Conservation (phyloP, 495 filamentous ascomycete species). For the Pseudoneurospora amorphoporcata region DNA sequence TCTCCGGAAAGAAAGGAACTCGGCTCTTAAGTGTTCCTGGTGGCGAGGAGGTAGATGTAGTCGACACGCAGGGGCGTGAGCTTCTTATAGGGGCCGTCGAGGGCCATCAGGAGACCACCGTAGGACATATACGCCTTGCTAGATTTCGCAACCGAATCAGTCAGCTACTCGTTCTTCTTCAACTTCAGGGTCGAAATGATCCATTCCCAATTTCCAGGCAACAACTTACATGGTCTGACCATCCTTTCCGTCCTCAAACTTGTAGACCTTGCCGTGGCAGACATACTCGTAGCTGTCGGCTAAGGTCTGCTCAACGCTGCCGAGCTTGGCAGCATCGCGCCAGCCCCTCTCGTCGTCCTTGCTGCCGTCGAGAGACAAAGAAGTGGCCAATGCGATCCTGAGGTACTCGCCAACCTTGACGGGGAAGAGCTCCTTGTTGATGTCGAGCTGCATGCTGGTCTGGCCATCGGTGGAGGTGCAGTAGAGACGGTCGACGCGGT, state of each 20-base stretch:
- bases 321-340: slow-evolving; percentile 58
- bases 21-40: neutral
- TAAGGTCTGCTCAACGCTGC: slow-evolving; percentile 52
- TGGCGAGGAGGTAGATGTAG: slow-evolving; percentile 77
- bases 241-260: slow-evolving; percentile 78
- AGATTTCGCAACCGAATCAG: neutral
- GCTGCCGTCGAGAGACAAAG: slow-evolving; percentile 73
- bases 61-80: slow-evolving; percentile 83
- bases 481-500: slow-evolving; percentile 76
- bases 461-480: slow-evolving; percentile 59
- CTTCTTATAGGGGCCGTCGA: slow-evolving; percentile 94
- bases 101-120: slow-evolving; percentile 76
- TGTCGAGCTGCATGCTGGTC: slow-evolving; percentile 74
- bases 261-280: slow-evolving; percentile 94
- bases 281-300: slow-evolving; percentile 96
- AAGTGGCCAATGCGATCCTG: slow-evolving; percentile 69
- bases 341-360: slow-evolving; percentile 63
- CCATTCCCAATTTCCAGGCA: neutral
- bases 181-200: neutral
- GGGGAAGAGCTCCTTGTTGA: slow-evolving; percentile 90
- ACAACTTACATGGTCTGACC: slow-evolving; percentile 70
- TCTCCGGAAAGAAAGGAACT: neutral
- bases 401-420: slow-evolving; percentile 60
- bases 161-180: slow-evolving; percentile 9
- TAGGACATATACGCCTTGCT: slow-evolving; percentile 92